These are phyloP conservation scores for Asterophora parasitica DNA, from an alignment of 768 basidiomycete species.

Conservation along the genomic window DNA sequence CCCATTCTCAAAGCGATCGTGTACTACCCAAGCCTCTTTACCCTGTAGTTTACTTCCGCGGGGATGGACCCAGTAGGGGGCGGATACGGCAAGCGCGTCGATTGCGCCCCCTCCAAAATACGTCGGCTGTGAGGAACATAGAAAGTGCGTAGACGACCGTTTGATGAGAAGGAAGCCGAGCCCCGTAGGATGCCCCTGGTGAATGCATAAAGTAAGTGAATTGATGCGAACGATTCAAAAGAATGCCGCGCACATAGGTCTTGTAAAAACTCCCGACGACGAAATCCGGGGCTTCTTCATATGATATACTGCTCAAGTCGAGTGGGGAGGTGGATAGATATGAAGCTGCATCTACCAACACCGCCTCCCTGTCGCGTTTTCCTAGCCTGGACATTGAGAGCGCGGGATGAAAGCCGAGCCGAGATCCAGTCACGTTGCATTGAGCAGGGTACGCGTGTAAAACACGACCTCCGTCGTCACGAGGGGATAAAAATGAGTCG, in stretches of 20 bases:
- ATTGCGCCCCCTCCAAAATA: constrained; percentile 15
- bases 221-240: not conserved
- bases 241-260: constrained; percentile 9
- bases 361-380: constrained; percentile 1
- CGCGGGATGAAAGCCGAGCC: constrained; percentile 14
- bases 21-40: not conserved
- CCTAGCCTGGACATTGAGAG: not conserved
- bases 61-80: constrained; percentile 12
- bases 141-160: constrained; percentile 12
- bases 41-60: constrained; percentile 9
- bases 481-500: constrained; percentile 5
- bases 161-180: constrained; percentile 15
- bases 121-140: not conserved
- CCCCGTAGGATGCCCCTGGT: constrained; percentile 13
- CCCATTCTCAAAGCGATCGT: constrained; percentile 13
- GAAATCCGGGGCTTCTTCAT: constrained; percentile 14
- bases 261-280: constrained; percentile 15
- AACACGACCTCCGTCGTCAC: not conserved
- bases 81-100: constrained; percentile 10
- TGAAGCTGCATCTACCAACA: constrained; percentile 13
- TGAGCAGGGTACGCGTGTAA: constrained; percentile 15
- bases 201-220: too few species aligned
- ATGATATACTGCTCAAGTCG: constrained; percentile 6
- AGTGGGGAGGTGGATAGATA: constrained; percentile 16
- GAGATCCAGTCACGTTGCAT: constrained; percentile 16